Evolutionary conservation across 768 basidiomycete genomes (phyloP).

Genomic region (Panaeolus papilionaceus): DNA sequence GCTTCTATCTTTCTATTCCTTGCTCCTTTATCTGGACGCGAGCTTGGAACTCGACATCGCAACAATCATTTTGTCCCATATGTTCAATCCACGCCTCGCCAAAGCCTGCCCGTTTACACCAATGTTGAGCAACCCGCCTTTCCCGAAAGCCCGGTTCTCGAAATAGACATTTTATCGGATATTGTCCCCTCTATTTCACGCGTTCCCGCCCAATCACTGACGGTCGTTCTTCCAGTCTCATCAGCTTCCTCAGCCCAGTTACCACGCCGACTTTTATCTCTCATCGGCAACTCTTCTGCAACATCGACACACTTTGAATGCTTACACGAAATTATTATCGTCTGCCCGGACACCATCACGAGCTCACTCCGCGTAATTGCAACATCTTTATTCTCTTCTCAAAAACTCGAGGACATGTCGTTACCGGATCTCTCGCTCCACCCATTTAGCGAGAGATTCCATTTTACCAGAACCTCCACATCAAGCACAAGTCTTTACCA

Average conservation of each 20-base stretch:
- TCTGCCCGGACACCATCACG: conserved; percentile 42
- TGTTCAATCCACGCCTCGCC: conserved; percentile 7
- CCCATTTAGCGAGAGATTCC: conserved; percentile 20
- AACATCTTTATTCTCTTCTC: conserved; percentile 29
- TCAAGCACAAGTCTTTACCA: not conserved
- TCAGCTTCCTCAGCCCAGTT: conserved; percentile 39
- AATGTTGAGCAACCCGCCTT: conserved; percentile 17
- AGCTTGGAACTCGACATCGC: not conserved
- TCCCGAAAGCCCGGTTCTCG: conserved; percentile 12
- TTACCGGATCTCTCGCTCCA: conserved; percentile 50
- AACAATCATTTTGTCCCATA: not conserved
- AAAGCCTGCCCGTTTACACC: conserved; percentile 6
- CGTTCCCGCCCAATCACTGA: conserved; percentile 42
- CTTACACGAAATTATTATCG: conserved; percentile 53
- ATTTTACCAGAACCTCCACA: not conserved
- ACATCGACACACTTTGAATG: conserved; percentile 32
- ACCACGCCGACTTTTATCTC: conserved; percentile 40
- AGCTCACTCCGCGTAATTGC: not conserved
- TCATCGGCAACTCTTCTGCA: conserved; percentile 35
- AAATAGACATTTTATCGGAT: conserved; percentile 9
- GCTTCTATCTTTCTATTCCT: conserved; percentile 9
- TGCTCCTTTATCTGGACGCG: not conserved
- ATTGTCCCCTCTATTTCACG: not conserved
- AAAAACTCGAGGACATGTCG: conserved; percentile 32
- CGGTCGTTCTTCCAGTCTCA: conserved; percentile 56